Conservation (phyloP, 345 rosid species). For the Tarenaya hassleriana region DNA sequence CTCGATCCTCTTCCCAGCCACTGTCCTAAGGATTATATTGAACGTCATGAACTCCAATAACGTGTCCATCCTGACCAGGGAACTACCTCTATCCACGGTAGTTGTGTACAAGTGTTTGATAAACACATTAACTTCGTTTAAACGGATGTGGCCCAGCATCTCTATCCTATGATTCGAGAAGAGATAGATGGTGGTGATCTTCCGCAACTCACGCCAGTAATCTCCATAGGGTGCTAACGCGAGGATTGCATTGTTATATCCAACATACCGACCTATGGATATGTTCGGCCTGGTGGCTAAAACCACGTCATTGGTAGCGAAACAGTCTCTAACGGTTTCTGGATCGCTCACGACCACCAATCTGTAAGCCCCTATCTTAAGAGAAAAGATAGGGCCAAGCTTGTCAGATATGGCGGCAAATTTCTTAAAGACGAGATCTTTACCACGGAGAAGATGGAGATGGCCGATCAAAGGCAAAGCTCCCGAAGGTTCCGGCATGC, state of each 20-base stretch:
- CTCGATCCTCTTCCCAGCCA: constrained; percentile 40
- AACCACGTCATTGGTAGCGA: constrained; percentile 44
- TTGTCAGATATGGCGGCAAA: constrained; percentile 45
- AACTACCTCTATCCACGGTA: constrained; percentile 2
- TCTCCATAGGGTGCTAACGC: constrained; percentile 51
- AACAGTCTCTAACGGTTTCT: constrained; percentile 40
- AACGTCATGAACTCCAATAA: constrained; percentile 42
- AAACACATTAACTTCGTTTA: constrained; percentile 34
- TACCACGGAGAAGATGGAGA: constrained; percentile 40
- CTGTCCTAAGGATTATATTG: constrained; percentile 43
- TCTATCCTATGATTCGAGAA: constrained; percentile 45
- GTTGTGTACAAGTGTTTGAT: constrained; percentile 35
- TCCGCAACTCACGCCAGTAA: constrained; percentile 63
- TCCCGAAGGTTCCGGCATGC: constrained; percentile 44
- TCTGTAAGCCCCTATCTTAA: constrained; percentile 39
- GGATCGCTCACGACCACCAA: constrained; percentile 39
- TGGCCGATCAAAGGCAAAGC: constrained; percentile 64
- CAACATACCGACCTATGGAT: constrained; percentile 46
- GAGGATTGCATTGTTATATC: constrained; percentile 47
- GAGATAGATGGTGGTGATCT: constrained; percentile 46
- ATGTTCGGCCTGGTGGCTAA: constrained; percentile 49
- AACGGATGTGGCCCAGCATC: constrained; percentile 36
- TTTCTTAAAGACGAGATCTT: constrained; percentile 32
- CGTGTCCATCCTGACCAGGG: constrained; percentile 31
- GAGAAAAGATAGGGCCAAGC: constrained; percentile 49